Evolutionary conservation across 306 rosid species (phyloP), one percentile per base, ranked within the genome.

Genomic region (Betula pendula): DNA sequence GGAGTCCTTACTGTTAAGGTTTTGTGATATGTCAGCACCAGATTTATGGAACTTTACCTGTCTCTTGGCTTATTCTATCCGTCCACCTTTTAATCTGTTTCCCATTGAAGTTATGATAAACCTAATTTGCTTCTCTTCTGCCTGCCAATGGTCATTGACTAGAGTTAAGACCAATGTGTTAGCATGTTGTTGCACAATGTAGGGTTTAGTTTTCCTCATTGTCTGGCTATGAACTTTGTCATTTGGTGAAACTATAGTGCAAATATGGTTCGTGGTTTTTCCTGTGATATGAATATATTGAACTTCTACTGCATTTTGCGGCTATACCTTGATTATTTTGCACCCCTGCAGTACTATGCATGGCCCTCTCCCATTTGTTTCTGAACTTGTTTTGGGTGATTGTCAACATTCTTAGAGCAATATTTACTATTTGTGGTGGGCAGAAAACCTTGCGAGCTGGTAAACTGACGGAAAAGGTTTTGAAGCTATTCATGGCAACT

Each of bases 401-500:
- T 70, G 43, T 68, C 48, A 6, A 51, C 14, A 33, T 58, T 68
- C 29, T 76, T 24, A 29, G 22, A 19, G 62, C 71, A 56, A 77
- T 29, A 25, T 49, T 0, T 75, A 7, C 9, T 79, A 45, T 67
- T 52, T 81, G 62, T 79, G 69, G 40, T 80, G 82, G 53, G 68
- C 92, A 96, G 99, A 92, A 85, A 91, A 89, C 96, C 19, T 70
- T 92, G 89, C 84, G 55, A 44, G 98, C 99, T 58, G 98, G 99
- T 55, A 96, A 92, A 81, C 85, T 96, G 77, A 96, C 86, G 69
- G 97, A 92, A 87, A 92, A 89, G 79, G 89, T 96, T 80, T 84
- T 96, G 86, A 92, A 86, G 81, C 84, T 92, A 79, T 92, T 91
- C 43, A 44, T 91, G 55, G 93, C 93, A 40, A 87, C 94, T 12